These are phyloP conservation scores for Kwoniella shivajii DNA, from an alignment of 1,284 basidiomycete genomes.

Conservation along the genomic window DNA sequence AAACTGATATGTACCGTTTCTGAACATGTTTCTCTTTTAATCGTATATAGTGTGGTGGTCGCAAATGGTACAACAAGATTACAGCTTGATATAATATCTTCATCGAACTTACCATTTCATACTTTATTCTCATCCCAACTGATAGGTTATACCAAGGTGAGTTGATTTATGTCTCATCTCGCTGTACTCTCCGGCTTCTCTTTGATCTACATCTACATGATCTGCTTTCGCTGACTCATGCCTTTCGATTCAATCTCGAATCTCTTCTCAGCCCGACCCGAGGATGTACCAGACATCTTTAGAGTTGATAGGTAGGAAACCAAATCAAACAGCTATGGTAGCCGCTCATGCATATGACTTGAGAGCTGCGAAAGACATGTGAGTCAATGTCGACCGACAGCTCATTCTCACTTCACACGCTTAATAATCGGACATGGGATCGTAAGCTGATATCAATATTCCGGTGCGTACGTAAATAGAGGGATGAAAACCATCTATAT, in stretches of 20 bases:
- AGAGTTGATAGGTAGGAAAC: conserved; percentile 12
- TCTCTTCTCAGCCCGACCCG: conserved; percentile 19
- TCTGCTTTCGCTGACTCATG: too few relatives aligned
- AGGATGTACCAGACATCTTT: conserved; percentile 13
- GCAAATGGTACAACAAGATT: conserved; percentile 30
- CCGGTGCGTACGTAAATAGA: too few relatives aligned
- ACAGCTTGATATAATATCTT: conserved; percentile 28
- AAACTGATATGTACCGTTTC: too few relatives aligned
- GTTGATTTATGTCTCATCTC: not conserved
- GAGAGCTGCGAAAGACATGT: conserved; percentile 20
- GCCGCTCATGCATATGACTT: conserved; percentile 25
- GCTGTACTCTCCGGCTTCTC: too few relatives aligned
- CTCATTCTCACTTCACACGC: too few relatives aligned
- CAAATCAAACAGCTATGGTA: conserved; percentile 20
- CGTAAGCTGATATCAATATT: too few relatives aligned
- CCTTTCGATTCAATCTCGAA: not conserved
- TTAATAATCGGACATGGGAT: too few relatives aligned
- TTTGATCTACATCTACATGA: too few relatives aligned
- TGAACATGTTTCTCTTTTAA: too few relatives aligned
- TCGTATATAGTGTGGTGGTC: conserved; percentile 24
- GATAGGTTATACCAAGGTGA: conserved; percentile 24
- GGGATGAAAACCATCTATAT: conserved; percentile 25
- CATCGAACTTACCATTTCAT: conserved; percentile 26
- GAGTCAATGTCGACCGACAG: too few relatives aligned
- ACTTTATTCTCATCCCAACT: conserved; percentile 28